phyloP scores from a whole-genome alignment of 768 basidiomycete species.

The Kwoniella heveanensis region DNA sequence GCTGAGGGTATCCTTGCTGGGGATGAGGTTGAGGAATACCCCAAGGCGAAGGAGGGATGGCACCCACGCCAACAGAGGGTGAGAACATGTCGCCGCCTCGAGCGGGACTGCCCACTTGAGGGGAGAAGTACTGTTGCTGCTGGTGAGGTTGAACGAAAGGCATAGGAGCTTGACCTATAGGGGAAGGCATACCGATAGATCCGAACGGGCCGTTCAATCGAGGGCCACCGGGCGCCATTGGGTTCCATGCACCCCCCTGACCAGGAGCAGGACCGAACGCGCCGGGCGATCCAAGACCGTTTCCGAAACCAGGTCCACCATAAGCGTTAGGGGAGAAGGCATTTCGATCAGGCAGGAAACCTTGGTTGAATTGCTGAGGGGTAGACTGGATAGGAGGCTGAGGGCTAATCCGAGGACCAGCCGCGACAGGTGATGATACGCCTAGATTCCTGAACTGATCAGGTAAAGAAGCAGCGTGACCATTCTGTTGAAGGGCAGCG shows the following conservation, averaged over 20 bases:
- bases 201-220: conserved; percentile 23
- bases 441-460: conserved; percentile 26
- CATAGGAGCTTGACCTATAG: conserved; percentile 19
- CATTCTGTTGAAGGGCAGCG: conserved; percentile 22
- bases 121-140: conserved; percentile 31
- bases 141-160: conserved; percentile 27
- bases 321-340: conserved; percentile 17
- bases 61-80: conserved; percentile 41
- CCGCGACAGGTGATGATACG: conserved; percentile 18
- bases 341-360: conserved; percentile 22
- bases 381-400: conserved; percentile 19
- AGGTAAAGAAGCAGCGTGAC: conserved; percentile 18
- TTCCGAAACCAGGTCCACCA: conserved; percentile 11
- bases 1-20: conserved; percentile 9
- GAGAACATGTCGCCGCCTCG: conserved; percentile 34
- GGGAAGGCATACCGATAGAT: conserved; percentile 33
- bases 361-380: conserved; percentile 26
- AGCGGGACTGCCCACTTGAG: conserved; percentile 32
- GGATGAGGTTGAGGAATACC: conserved; percentile 31
- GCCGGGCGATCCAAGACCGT: conserved; percentile 10
- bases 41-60: conserved; percentile 48
- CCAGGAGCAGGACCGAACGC: conserved; percentile 20
- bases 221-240: conserved; percentile 10
- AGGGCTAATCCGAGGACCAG: conserved; percentile 19
- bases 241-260: conserved; percentile 18